phyloP scores from a whole-genome alignment of 306 rosid species.

The Rubus parviflorus region DNA sequence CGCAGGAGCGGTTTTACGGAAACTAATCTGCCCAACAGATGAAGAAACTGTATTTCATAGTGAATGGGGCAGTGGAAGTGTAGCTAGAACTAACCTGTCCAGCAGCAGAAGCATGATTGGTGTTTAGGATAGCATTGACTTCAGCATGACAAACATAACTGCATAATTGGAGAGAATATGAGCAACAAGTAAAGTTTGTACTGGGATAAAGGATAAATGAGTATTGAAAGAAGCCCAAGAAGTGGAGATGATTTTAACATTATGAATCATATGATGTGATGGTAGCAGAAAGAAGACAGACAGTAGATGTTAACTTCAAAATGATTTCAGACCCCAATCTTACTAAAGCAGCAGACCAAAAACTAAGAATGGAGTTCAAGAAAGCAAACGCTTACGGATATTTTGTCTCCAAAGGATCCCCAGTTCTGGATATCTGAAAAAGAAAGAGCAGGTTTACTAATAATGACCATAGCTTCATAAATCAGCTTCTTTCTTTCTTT shows the following conservation, averaged over 20 bases:
- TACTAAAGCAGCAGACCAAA: background rate
- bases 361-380: slow-evolving; percentile 3
- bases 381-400: slow-evolving; percentile 69
- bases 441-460: slow-evolving; percentile 15
- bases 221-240: background rate
- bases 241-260: background rate
- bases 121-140: slow-evolving; percentile 91
- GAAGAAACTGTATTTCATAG: background rate
- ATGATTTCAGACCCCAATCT: background rate
- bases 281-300: background rate
- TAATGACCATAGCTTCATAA: background rate
- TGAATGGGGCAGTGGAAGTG: background rate
- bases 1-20: background rate
- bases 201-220: background rate
- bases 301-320: background rate
- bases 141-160: slow-evolving; percentile 98
- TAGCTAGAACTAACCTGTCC: slow-evolving; percentile 67
- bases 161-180: slow-evolving; percentile 9
- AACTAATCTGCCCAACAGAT: background rate
- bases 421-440: slow-evolving; percentile 74
- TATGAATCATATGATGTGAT: background rate
- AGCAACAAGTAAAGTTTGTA: slow-evolving; percentile 4
- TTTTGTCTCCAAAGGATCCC: slow-evolving; percentile 87
- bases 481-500: background rate
- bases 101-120: slow-evolving; percentile 92